Percentiles rank a stretch among this genome's conserved stretches.
Evolutionary conservation across 208 protist genomes (phyloP).

Genomic region (Leishmania major): DNA sequence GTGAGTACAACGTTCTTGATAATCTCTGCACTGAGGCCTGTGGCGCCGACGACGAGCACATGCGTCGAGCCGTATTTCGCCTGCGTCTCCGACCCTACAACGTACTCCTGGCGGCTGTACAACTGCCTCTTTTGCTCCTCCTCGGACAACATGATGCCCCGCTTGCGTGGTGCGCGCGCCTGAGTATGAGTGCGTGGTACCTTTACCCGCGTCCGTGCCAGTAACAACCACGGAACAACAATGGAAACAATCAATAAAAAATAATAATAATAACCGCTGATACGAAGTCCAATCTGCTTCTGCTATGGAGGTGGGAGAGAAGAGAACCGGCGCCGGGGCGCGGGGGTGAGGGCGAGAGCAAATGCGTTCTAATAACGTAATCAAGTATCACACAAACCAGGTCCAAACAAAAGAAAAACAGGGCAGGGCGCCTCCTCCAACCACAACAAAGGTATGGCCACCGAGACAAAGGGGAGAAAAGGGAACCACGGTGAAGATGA

Average conservation of each 20-base stretch:
- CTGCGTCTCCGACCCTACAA: constrained; percentile 90
- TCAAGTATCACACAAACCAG: too few species aligned
- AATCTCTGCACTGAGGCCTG: constrained; percentile 86
- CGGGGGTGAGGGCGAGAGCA: neutral
- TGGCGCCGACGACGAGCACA: constrained; percentile 87
- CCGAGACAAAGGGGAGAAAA: neutral
- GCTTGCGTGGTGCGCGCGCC: neutral
- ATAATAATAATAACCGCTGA: too few species aligned
- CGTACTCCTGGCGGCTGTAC: constrained; percentile 94
- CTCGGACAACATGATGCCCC: constrained; percentile 30
- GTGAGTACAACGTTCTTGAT: constrained; percentile 92
- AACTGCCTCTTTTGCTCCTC: constrained; percentile 82
- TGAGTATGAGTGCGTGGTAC: neutral
- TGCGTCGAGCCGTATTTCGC: constrained; percentile 78
- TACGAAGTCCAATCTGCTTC: neutral
- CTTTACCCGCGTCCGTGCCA: neutral
- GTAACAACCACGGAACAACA: neutral
- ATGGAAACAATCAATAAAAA: too few species aligned
- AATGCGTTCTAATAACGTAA: too few species aligned
- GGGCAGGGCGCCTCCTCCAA: too few species aligned
- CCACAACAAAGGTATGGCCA: constrained; percentile 1
- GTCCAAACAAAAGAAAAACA: too few species aligned
- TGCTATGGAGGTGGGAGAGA: neutral
- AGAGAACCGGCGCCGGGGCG: neutral
- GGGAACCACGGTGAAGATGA: neutral